These are phyloP conservation scores for Elaphomyces granulatus DNA, from an alignment of 495 filamentous ascomycete species.

Conservation along the genomic window DNA sequence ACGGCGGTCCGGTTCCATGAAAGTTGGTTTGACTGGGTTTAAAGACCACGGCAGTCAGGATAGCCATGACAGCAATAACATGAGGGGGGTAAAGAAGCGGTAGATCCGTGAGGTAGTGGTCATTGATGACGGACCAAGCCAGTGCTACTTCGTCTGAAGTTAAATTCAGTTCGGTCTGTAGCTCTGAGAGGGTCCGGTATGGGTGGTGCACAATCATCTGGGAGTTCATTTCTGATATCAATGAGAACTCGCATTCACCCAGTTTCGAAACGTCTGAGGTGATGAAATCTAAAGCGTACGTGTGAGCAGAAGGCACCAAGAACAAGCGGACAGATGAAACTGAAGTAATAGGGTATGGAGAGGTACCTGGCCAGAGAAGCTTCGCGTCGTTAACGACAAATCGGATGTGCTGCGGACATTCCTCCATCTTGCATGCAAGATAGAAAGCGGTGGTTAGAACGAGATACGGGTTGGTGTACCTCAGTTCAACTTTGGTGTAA, in stretches of 20 bases:
- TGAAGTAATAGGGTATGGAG: neutral
- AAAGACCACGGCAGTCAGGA: conserved; percentile 72
- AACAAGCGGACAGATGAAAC: conserved; percentile 5
- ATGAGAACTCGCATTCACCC: conserved; percentile 90
- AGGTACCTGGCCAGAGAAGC: conserved; percentile 66
- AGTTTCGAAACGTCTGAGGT: conserved; percentile 70
- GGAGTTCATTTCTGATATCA: conserved; percentile 90
- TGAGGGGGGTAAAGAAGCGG: conserved; percentile 81
- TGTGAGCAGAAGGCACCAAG: no score
- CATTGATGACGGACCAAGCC: conserved; percentile 84
- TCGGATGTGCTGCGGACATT: conserved; percentile 91
- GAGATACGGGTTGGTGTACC: conserved; percentile 87
- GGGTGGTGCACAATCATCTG: conserved; percentile 94
- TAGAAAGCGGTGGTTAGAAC: conserved; percentile 85
- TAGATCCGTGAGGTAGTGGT: conserved; percentile 89
- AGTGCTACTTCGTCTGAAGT: conserved; percentile 63
- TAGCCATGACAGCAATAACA: conserved; percentile 77
- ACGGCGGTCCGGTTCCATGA: conserved; percentile 21
- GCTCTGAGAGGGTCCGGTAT: conserved; percentile 71
- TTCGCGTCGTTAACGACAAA: conserved; percentile 74
- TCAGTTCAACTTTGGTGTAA: conserved; percentile 81
- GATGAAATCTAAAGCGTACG: conserved; percentile 48
- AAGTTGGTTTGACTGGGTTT: conserved; percentile 38
- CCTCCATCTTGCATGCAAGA: conserved; percentile 96
- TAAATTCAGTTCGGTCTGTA: conserved; percentile 55